Evolutionary conservation across 2,329 filamentous ascomycete genomes (phyloP), one percentile per base, ranked within the genome.

Genomic region (Pestalotiopsis sp.): DNA sequence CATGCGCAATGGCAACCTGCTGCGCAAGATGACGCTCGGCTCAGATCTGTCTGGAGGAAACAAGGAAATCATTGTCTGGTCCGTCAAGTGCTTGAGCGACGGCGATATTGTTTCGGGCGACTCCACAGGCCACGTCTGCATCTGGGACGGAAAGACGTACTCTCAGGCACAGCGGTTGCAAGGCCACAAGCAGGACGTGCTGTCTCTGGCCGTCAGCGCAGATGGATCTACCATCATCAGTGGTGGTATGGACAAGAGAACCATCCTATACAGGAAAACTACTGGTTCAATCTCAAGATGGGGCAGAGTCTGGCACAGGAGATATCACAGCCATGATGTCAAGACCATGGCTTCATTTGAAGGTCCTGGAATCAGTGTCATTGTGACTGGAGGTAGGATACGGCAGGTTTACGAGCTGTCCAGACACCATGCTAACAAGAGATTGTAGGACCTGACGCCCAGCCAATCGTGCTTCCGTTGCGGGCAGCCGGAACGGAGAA

Each of bases 41-140:
- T 90, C 91, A 66, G 93, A 95, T 44, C 85, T 93, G 11, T 83
- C 84, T 7, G 92, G 92, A 58, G 93, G 93, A 6, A 89, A 92
- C 20, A 95, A 93, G 79, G 92, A 97, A 71, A 91, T 94, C 67
- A 89, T 98, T 64, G 92, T 97, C 14, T 99, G 96, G 96, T 91
- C 93, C 65, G 91, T 99, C 70, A 97, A 94, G 80, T 94, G 92
- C 75, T 85, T 98, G 39, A 88, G 92, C 10, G 92, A 93, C 75
- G 94, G 94, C 63, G 94, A 96, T 72, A 96, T 99, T 70, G 91
- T 98, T 13, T 97, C 94, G 1, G 96, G 94, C 64, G 96, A 99
- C 78, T 98, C 96, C 3, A 94, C 94, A 4, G 96, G 96, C 39
- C 94, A 98, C 77, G 86, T 99, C 55, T 91, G 93, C 71, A 93